A percentile compares a stretch with the other conserved stretches of the same genome.
Conservation (phyloP, 2,329 filamentous ascomycete species). For the Fusarium sp. region DNA sequence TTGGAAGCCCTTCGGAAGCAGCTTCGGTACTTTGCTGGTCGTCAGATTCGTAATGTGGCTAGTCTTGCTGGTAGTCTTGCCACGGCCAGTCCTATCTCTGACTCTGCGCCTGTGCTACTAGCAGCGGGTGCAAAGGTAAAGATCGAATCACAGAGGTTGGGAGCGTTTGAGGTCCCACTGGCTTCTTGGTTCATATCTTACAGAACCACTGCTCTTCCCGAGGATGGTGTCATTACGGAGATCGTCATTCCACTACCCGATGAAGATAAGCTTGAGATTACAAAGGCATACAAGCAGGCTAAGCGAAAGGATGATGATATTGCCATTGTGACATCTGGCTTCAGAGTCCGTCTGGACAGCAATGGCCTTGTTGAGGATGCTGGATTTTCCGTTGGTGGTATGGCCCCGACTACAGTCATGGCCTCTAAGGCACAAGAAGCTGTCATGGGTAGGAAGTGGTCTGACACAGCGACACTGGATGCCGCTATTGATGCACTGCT, state of each 20-base stretch:
- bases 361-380: constrained; percentile 5
- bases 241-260: neutral
- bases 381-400: constrained; percentile 1
- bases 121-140: neutral
- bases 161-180: neutral
- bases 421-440: neutral
- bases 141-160: neutral
- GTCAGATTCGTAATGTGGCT: constrained; percentile 9
- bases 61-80: constrained; percentile 10
- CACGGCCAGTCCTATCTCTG: constrained; percentile 5
- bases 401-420: constrained; percentile 14
- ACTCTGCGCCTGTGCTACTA: neutral
- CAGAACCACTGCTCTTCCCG: neutral
- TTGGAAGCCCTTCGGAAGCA: neutral
- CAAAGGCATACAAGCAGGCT: constrained; percentile 7
- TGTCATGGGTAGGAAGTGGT: neutral
- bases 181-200: constrained; percentile 3
- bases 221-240: constrained; percentile 3
- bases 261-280: neutral
- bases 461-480: neutral
- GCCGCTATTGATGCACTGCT: neutral
- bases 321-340: neutral
- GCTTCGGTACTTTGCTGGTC: constrained; percentile 2
- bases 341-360: neutral
- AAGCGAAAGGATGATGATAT: constrained; percentile 15